A percentile compares a stretch with the other conserved stretches of the same genome.
Conservation (phyloP, 179 eudicot species). For the Sideroxylon spinosum region DNA sequence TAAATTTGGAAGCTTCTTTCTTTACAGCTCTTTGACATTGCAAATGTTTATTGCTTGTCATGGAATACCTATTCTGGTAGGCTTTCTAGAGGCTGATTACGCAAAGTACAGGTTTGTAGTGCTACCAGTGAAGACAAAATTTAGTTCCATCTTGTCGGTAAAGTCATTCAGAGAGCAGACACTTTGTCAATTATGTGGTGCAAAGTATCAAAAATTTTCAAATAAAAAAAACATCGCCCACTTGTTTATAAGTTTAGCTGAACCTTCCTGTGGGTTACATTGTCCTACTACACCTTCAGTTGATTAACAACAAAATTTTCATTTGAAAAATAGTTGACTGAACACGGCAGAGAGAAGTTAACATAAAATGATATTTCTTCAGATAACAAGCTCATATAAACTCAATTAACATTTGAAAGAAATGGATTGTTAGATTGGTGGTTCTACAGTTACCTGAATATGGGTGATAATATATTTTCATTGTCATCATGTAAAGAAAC, state of each 20-base stretch:
- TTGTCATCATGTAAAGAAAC: not conserved
- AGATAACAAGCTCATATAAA: not conserved
- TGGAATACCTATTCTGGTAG: constrained; percentile 91
- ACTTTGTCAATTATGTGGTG: not conserved
- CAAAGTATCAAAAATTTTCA: too few species aligned
- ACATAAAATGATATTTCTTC: not conserved
- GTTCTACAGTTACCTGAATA: not conserved
- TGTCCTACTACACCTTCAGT: not conserved
- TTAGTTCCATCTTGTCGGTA: not conserved
- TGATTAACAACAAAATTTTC: not conserved
- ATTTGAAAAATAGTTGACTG: not conserved
- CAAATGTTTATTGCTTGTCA: constrained; percentile 99
- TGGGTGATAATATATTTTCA: too few species aligned
- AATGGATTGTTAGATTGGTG: not conserved
- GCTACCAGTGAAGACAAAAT: not conserved
- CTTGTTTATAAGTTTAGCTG: too few species aligned
- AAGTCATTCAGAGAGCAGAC: not conserved
- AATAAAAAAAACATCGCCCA: too few species aligned
- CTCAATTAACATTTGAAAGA: not conserved
- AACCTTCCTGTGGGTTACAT: not conserved
- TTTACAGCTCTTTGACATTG: constrained; percentile 77
- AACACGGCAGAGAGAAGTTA: not conserved
- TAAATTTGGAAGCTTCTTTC: constrained; percentile 13
- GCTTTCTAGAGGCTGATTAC: constrained; percentile 95
- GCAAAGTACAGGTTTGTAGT: constrained; percentile 72